These are phyloP conservation scores for Pharnaceum exiguum DNA, from an alignment of 148 eudicot species.

Conservation along the genomic window DNA sequence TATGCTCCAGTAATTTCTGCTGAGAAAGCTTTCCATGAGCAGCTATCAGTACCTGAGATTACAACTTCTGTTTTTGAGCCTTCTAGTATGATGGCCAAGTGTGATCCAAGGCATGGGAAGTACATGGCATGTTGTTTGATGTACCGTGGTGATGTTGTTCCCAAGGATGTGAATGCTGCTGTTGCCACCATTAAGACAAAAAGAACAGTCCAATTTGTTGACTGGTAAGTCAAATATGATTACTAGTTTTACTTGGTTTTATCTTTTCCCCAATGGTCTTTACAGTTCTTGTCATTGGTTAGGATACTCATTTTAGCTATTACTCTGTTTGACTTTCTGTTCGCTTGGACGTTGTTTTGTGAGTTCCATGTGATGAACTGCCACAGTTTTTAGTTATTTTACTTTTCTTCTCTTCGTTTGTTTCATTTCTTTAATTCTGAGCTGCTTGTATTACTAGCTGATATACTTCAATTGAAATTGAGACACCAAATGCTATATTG, in stretches of 20 bases:
- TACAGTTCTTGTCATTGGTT: neutral
- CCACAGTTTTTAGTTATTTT: too few relatives aligned
- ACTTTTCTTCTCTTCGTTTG: too few relatives aligned
- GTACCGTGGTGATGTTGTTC: conserved; percentile 43
- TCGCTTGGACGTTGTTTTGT: too few relatives aligned
- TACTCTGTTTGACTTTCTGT: too few relatives aligned
- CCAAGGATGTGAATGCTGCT: conserved; percentile 36
- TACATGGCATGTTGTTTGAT: conserved; percentile 40
- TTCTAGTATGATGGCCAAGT: conserved; percentile 38
- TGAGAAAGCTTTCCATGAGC: conserved; percentile 36
- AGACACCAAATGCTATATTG: too few relatives aligned
- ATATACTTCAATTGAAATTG: too few relatives aligned
- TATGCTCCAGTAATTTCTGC: conserved; percentile 37
- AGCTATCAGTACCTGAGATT: conserved; percentile 34
- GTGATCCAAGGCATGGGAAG: conserved; percentile 36
- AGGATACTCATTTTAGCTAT: too few relatives aligned
- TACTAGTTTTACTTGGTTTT: neutral
- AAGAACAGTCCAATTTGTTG: conserved; percentile 35
- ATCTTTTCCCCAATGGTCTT: neutral
- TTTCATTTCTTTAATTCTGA: too few relatives aligned
- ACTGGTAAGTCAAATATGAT: conserved; percentile 25
- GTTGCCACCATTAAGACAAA: conserved; percentile 31
- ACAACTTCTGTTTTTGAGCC: conserved; percentile 36
- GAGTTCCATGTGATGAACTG: too few relatives aligned
- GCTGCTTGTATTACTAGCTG: too few relatives aligned